These are phyloP conservation scores for Microthlaspi erraticum DNA, from an alignment of 345 rosid species.

Conservation along the genomic window DNA sequence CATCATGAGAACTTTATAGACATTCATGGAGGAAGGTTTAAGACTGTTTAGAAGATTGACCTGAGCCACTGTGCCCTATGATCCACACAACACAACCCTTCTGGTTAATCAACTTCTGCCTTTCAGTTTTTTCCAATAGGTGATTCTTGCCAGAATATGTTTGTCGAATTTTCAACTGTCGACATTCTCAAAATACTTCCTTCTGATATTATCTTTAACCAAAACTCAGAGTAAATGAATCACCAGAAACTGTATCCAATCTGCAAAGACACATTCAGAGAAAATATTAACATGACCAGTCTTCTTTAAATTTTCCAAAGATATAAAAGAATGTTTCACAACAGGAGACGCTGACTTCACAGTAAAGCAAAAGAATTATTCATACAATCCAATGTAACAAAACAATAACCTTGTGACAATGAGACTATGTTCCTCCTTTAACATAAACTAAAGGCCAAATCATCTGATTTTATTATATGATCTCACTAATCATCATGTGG, in stretches of 20 bases:
- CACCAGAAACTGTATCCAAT: conserved; percentile 6
- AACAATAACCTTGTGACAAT: too few relatives aligned
- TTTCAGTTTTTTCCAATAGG: conserved; percentile 76
- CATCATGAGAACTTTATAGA: background rate
- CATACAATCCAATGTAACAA: too few relatives aligned
- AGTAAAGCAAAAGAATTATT: too few relatives aligned
- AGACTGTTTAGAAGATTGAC: conserved; percentile 43
- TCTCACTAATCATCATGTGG: conserved; percentile 21
- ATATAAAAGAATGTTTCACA: background rate
- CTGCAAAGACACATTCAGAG: conserved; percentile 21
- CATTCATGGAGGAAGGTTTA: background rate
- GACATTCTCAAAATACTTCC: conserved; percentile 56
- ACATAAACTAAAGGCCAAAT: too few relatives aligned
- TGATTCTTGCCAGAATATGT: conserved; percentile 94
- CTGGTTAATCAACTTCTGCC: conserved; percentile 79
- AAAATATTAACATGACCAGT: conserved; percentile 1
- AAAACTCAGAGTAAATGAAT: too few relatives aligned
- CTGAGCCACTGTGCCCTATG: conserved; percentile 98
- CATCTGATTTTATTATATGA: conserved; percentile 2
- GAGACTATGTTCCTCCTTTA: too few relatives aligned
- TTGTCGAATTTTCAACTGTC: conserved; percentile 62
- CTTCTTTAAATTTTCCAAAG: background rate
- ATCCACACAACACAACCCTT: conserved; percentile 96
- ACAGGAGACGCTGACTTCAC: too few relatives aligned
- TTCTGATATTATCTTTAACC: too few relatives aligned